Evolutionary conservation across 495 filamentous ascomycete genomes (phyloP).

Genomic region (Poronia punctata): DNA sequence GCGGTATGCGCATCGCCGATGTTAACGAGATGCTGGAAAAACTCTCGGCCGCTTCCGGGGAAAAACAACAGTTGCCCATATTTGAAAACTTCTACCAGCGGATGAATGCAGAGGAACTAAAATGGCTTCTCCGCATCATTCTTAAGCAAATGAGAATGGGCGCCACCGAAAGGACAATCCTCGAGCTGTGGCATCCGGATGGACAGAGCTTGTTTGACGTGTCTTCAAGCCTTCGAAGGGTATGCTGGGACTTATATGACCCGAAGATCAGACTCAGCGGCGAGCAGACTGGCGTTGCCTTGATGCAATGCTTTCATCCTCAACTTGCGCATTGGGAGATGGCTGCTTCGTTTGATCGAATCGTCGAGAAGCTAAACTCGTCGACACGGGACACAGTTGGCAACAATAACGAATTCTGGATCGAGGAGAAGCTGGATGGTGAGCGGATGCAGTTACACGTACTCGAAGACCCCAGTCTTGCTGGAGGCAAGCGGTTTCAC

Average conservation of each 20-base stretch:
- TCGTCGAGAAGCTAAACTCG: slow-evolving; percentile 60
- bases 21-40: slow-evolving; percentile 83
- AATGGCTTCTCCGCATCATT: slow-evolving; percentile 92
- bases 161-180: slow-evolving; percentile 86
- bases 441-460: slow-evolving; percentile 98
- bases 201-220: slow-evolving; percentile 86
- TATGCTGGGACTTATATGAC: slow-evolving; percentile 93
- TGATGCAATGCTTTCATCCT: slow-evolving; percentile 97
- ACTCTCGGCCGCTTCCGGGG: slow-evolving; percentile 66
- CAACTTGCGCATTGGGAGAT: slow-evolving; percentile 95
- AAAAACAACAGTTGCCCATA: slow-evolving; percentile 74
- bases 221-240: slow-evolving; percentile 78
- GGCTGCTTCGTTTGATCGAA: slow-evolving; percentile 68
- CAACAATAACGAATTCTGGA: slow-evolving; percentile 78
- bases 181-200: slow-evolving; percentile 90
- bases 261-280: slow-evolving; percentile 65
- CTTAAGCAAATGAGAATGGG: slow-evolving; percentile 97
- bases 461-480: slow-evolving; percentile 57
- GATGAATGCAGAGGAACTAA: slow-evolving; percentile 90
- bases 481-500: slow-evolving; percentile 66
- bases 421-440: slow-evolving; percentile 96
- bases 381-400: slow-evolving; percentile 44
- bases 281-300: slow-evolving; percentile 62
- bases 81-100: slow-evolving; percentile 74
- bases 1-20: slow-evolving; percentile 75